phyloP scores from a whole-genome alignment of 208 protist species.

The Wallacemonas sp. region DNA sequence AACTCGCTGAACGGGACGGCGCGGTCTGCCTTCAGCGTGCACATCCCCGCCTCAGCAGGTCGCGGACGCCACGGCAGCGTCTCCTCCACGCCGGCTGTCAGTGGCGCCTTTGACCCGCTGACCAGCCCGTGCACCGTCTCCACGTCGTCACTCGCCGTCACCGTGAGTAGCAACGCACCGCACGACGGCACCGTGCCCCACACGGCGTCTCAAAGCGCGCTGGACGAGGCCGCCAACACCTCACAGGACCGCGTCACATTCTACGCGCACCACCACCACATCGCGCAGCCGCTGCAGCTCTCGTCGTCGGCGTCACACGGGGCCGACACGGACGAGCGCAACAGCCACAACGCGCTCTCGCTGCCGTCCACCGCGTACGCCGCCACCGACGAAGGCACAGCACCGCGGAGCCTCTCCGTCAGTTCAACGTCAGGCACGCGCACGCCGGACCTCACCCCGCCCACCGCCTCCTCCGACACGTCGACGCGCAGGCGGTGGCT shows the following conservation, averaged over 20 bases:
- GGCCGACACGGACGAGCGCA: neutral
- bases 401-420: neutral
- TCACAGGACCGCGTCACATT: too few relatives aligned
- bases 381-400: neutral
- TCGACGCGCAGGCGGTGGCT: neutral
- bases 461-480: neutral
- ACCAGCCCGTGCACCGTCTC: slow-evolving; percentile 5
- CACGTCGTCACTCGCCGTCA: neutral
- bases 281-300: neutral
- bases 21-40: neutral
- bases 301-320: neutral
- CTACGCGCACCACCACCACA: too few relatives aligned
- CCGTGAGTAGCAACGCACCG: neutral
- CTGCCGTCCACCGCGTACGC: neutral
- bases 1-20: slow-evolving; percentile 5
- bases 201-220: neutral
- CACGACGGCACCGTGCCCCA: neutral
- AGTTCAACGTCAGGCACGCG: neutral
- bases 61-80: neutral
- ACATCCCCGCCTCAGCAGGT: neutral
- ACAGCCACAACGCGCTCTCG: neutral
- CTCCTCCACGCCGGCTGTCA: neutral
- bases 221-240: too few relatives aligned
- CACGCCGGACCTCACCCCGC: neutral
- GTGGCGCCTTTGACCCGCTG: neutral